Evolutionary conservation across 805 yeast genomes (phyloP).

Genomic region (Tetrapisispora fleetii): DNA sequence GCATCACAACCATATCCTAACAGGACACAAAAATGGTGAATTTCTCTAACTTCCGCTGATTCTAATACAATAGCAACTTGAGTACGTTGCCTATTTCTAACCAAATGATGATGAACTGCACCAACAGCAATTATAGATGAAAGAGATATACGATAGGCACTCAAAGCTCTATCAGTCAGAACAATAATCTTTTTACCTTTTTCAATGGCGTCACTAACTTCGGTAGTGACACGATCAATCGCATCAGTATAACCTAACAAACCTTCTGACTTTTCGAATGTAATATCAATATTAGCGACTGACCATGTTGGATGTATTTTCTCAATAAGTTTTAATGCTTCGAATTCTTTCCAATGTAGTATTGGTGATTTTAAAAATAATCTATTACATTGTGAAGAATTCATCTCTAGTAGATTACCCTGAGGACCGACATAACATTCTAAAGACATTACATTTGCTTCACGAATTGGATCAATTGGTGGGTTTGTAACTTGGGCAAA

Average conservation of each 20-base stretch:
- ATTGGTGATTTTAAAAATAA: conserved; percentile 77
- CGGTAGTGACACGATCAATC: conserved; percentile 76
- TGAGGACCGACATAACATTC: conserved; percentile 99
- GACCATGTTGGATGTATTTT: conserved; percentile 82
- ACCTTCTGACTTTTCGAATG: conserved; percentile 77
- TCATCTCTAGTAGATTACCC: conserved; percentile 84
- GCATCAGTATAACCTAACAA: conserved; percentile 76
- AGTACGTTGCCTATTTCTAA: conserved; percentile 91
- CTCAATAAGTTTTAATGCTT: conserved; percentile 63
- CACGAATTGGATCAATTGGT: conserved; percentile 97
- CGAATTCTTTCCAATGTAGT: conserved; percentile 59
- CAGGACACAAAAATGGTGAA: conserved; percentile 88
- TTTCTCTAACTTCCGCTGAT: conserved; percentile 96
- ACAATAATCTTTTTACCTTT: conserved; percentile 65
- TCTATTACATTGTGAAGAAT: conserved; percentile 84
- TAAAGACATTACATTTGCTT: conserved; percentile 90
- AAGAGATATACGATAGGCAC: conserved; percentile 60
- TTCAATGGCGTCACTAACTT: conserved; percentile 77
- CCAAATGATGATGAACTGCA: conserved; percentile 94
- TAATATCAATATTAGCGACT: conserved; percentile 72
- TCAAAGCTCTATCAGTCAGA: conserved; percentile 59
- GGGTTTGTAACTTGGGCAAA: conserved; percentile 99
- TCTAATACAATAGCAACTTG: conserved; percentile 86
- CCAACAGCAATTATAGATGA: conserved; percentile 90
- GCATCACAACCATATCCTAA: conserved; percentile 98